Percentiles rank a stretch among this genome's conserved stretches.
These are phyloP conservation scores for Chalara sp. DNA, from an alignment of 2,329 filamentous ascomycete species.

Conservation along the genomic window DNA sequence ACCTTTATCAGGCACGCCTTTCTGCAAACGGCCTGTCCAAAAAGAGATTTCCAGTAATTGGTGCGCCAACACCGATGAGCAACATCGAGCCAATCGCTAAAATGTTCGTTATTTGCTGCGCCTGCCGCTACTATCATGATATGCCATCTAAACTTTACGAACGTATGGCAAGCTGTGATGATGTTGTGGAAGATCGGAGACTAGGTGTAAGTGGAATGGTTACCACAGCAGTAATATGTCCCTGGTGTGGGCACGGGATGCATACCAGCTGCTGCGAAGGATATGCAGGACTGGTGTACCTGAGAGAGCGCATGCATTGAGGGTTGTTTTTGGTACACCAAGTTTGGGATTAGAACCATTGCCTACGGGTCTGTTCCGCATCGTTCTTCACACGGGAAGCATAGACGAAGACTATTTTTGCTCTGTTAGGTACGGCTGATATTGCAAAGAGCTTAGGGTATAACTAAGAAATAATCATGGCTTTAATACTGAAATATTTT, in stretches of 20 bases:
- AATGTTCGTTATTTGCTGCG: conserved; percentile 60
- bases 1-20: not conserved
- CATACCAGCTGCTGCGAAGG: conserved; percentile 61
- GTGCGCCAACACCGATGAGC: conserved; percentile 1
- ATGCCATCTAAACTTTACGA: conserved; percentile 59
- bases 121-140: conserved; percentile 58
- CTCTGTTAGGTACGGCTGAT: no score
- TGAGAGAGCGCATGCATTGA: conserved; percentile 55
- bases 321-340: not conserved
- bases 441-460: not conserved
- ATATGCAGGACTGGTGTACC: conserved; percentile 58
- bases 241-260: conserved; percentile 69
- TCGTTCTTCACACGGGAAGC: no score
- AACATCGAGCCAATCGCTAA: conserved; percentile 39
- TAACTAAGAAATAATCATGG: not conserved
- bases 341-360: not conserved
- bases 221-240: conserved; percentile 58
- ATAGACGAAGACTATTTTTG: no score
- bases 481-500: not conserved
- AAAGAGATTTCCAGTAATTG: conserved; percentile 6
- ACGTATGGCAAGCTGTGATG: conserved; percentile 54
- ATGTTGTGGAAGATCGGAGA: conserved; percentile 43
- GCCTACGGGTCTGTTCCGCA: not conserved
- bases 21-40: conserved; percentile 19
- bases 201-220: conserved; percentile 49